Evolutionary conservation across 2,329 filamentous ascomycete species (phyloP).

Genomic region (Aspergillus thermomutatus): DNA sequence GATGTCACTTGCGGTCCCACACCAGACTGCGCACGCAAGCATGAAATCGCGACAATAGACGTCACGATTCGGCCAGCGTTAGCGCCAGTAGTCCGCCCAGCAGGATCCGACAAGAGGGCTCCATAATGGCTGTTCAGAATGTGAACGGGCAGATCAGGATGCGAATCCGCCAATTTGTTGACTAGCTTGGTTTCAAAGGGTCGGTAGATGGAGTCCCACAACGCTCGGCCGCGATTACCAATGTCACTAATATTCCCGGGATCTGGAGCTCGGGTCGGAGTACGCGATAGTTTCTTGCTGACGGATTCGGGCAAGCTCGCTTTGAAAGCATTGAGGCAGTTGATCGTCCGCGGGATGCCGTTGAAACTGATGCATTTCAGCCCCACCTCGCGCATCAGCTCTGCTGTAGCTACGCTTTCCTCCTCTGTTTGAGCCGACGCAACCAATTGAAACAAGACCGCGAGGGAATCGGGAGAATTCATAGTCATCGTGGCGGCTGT

Average conservation of each 20-base stretch:
- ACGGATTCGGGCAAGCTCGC: conserved; percentile 59
- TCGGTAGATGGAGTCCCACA: conserved; percentile 76
- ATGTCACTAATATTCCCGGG: conserved; percentile 54
- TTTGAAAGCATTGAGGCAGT: conserved; percentile 71
- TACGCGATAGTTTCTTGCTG: conserved; percentile 51
- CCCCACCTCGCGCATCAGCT: conserved; percentile 45
- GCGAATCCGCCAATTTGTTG: conserved; percentile 66
- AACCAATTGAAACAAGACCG: conserved; percentile 55
- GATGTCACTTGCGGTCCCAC: conserved; percentile 79
- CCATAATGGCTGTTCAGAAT: conserved; percentile 75
- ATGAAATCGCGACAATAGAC: conserved; percentile 69
- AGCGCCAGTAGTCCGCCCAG: conserved; percentile 42
- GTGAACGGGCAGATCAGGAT: conserved; percentile 77
- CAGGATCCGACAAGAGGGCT: conserved; percentile 67
- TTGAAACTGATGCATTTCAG: conserved; percentile 48
- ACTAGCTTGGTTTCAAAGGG: conserved; percentile 71
- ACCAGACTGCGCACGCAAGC: conserved; percentile 73
- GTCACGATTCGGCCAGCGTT: conserved; percentile 69
- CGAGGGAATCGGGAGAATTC: conserved; percentile 76
- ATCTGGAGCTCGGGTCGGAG: conserved; percentile 54
- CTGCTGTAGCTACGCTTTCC: conserved; percentile 31
- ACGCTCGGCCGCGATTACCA: conserved; percentile 55
- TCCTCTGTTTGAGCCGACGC: conserved; percentile 25
- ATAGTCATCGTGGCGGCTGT: conserved; percentile 81
- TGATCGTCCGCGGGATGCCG: conserved; percentile 74